Evolutionary conservation across 1,284 basidiomycete genomes (phyloP).

Genomic region (Cutaneotrichosporon cyanovorans): DNA sequence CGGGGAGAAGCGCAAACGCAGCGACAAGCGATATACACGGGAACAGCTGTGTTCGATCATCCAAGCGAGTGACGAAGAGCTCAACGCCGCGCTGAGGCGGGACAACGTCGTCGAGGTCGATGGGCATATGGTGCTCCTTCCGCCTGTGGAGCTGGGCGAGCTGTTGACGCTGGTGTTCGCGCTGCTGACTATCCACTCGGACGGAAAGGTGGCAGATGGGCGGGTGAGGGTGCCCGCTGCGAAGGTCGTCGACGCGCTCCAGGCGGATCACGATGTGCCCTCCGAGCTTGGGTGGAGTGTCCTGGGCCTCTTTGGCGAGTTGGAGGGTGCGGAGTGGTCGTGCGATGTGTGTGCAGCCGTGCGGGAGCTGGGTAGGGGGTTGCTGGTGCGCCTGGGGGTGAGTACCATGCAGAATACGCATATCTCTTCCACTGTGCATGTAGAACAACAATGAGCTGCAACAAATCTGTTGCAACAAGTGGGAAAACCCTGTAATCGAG

Average conservation of each 20-base stretch:
- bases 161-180: slow-evolving; percentile 66
- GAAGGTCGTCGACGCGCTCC: slow-evolving; percentile 52
- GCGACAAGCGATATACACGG: slow-evolving; percentile 50
- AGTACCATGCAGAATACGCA: too few relatives aligned
- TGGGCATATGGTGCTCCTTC: slow-evolving; percentile 50
- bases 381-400: slow-evolving; percentile 61
- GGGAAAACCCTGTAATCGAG: too few relatives aligned
- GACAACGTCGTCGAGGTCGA: slow-evolving; percentile 63
- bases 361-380: slow-evolving; percentile 50
- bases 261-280: slow-evolving; percentile 65
- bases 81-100: slow-evolving; percentile 58
- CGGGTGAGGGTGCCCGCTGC: neutral
- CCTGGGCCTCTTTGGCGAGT: slow-evolving; percentile 67
- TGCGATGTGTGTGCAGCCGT: slow-evolving; percentile 29
- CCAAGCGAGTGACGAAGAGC: slow-evolving; percentile 69
- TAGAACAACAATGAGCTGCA: too few relatives aligned
- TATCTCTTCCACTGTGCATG: too few relatives aligned
- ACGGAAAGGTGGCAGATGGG: neutral
- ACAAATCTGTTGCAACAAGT: too few relatives aligned
- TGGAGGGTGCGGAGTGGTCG: slow-evolving; percentile 35
- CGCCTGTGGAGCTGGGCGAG: slow-evolving; percentile 56
- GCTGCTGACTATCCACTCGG: slow-evolving; percentile 49
- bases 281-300: slow-evolving; percentile 58
- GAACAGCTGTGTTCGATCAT: slow-evolving; percentile 57
- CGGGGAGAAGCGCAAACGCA: slow-evolving; percentile 17